Evolutionary conservation across 106 monocot species (phyloP).

Genomic region (Dioscorea zingiberensis): DNA sequence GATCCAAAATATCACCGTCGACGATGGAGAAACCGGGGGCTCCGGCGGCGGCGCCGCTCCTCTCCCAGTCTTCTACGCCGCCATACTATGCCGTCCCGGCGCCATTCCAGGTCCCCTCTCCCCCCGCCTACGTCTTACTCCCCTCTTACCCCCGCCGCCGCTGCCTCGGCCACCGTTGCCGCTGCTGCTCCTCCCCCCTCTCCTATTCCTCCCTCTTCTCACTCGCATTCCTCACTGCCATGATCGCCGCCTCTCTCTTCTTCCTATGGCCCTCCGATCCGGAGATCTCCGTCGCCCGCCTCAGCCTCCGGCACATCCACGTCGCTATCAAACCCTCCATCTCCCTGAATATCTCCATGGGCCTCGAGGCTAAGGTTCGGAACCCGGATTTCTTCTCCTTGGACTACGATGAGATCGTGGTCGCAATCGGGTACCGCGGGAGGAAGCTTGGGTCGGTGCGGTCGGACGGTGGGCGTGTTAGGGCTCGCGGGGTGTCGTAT

Average conservation of each 20-base stretch:
- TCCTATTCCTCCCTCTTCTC: constrained; percentile 25
- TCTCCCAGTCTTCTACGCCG: neutral
- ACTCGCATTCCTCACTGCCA: constrained; percentile 10
- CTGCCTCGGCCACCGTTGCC: constrained; percentile 3
- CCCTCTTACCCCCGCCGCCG: constrained; percentile 16
- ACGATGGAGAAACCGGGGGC: neutral
- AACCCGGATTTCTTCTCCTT: constrained; percentile 78
- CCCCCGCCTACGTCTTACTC: constrained; percentile 15
- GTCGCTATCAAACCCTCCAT: constrained; percentile 24
- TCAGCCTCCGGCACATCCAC: constrained; percentile 40
- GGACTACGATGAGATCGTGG: constrained; percentile 37
- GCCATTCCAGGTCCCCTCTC: too few species aligned
- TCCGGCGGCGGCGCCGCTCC: neutral
- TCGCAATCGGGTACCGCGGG: constrained; percentile 57
- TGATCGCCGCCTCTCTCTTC: constrained; percentile 30
- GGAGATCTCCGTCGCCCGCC: constrained; percentile 37
- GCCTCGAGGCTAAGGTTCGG: constrained; percentile 37
- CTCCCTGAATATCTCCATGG: constrained; percentile 37
- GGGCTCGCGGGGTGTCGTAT: constrained; percentile 65
- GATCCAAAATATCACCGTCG: neutral
- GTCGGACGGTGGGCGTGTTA: constrained; percentile 47
- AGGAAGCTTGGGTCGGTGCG: constrained; percentile 39
- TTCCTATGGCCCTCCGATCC: constrained; percentile 69
- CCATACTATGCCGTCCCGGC: neutral
- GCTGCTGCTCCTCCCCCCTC: constrained; percentile 16